phyloP scores from a whole-genome alignment of 1,284 basidiomycete genomes.

The Rhodofomes roseus region DNA sequence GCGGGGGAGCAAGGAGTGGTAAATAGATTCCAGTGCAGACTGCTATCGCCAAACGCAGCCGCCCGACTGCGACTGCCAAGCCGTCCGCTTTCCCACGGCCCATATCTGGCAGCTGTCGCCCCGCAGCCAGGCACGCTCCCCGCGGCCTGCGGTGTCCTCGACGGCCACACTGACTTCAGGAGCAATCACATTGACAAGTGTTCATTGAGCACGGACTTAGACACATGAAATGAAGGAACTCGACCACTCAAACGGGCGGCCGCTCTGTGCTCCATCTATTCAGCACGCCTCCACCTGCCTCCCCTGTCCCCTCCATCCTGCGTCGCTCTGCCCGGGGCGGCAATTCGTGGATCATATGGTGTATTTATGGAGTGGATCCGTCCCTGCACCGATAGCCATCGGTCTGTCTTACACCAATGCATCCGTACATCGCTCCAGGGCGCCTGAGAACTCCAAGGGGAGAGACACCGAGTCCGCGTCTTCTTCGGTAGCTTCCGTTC shows the following conservation, averaged over 20 bases:
- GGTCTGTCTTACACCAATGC: background rate
- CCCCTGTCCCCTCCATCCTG: background rate
- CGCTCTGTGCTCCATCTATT: too few relatives aligned
- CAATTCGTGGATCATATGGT: background rate
- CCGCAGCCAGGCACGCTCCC: background rate
- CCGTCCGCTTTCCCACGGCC: background rate
- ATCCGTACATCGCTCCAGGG: background rate
- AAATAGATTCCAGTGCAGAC: conserved; percentile 15
- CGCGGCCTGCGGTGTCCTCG: too few relatives aligned
- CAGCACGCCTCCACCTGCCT: background rate
- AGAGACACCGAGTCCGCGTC: too few relatives aligned
- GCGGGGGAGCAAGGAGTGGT: conserved; percentile 17
- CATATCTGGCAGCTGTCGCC: background rate
- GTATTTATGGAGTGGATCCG: background rate
- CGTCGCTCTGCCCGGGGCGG: background rate
- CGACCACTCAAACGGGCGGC: too few relatives aligned
- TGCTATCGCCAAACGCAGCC: conserved; percentile 1
- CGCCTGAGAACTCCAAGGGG: background rate
- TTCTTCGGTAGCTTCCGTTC: background rate
- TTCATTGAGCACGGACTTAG: too few relatives aligned
- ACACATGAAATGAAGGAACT: too few relatives aligned
- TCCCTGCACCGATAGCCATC: background rate
- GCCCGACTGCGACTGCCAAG: background rate
- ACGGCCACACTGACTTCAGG: background rate
- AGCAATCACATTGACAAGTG: background rate